Evolutionary conservation across 2,329 filamentous ascomycete species (phyloP).

Genomic region (Aspergillus costaricaensis): DNA sequence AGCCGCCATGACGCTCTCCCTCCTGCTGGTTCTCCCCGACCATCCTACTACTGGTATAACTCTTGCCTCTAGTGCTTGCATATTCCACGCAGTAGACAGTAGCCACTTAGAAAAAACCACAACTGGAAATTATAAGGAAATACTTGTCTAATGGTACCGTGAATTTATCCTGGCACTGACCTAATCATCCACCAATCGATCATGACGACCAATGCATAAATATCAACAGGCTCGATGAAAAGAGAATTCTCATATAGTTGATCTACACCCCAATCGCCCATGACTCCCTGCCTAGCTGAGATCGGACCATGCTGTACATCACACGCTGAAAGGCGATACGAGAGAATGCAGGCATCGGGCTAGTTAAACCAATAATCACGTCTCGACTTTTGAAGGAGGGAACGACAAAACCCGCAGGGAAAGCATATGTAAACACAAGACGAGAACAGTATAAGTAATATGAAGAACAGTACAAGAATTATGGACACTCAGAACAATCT

Average conservation of each 20-base stretch:
- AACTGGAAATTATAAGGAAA: too few species aligned
- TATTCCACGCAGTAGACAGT: too few species aligned
- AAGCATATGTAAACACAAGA: constrained; percentile 5
- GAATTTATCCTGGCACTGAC: too few species aligned
- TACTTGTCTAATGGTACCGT: too few species aligned
- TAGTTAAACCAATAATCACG: constrained; percentile 7
- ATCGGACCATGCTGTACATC: constrained; percentile 17
- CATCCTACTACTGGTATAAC: too few species aligned
- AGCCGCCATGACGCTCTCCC: constrained; percentile 10
- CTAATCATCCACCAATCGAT: too few species aligned
- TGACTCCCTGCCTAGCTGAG: neutral
- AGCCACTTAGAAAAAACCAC: too few species aligned
- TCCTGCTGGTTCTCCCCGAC: too few species aligned
- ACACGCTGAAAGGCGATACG: constrained; percentile 16
- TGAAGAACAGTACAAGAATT: constrained; percentile 22
- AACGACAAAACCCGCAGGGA: neutral
- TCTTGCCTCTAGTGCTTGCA: too few species aligned
- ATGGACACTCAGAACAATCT: constrained; percentile 36
- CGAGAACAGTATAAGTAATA: constrained; percentile 13
- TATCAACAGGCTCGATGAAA: neutral
- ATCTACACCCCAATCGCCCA: neutral
- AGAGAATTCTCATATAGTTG: neutral
- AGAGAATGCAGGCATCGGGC: neutral
- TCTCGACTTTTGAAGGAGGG: constrained; percentile 14
- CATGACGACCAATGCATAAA: neutral